phyloP scores from a whole-genome alignment of 306 rosid genomes.

The Biancaea sappan region DNA sequence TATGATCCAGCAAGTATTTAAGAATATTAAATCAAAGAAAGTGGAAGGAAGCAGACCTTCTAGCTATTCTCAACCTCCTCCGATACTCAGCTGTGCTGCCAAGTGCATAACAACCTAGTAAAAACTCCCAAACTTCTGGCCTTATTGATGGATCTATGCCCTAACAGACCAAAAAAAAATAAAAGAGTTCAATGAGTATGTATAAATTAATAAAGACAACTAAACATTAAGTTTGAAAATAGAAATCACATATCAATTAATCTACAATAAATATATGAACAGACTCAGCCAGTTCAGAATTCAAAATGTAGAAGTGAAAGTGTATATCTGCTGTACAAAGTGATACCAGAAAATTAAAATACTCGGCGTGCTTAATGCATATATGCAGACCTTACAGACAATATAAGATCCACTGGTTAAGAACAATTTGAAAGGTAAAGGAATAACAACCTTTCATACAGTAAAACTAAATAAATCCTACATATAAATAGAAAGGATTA shows the following conservation, averaged over 20 bases:
- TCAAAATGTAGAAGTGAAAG: background rate
- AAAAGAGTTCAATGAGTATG: conserved; percentile 27
- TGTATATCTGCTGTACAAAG: too few relatives aligned
- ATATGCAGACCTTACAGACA: background rate
- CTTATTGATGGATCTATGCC: conserved; percentile 92
- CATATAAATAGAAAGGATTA: background rate
- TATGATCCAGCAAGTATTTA: conserved; percentile 31
- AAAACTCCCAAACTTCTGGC: conserved; percentile 90
- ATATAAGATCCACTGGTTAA: background rate
- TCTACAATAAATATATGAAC: conserved; percentile 2
- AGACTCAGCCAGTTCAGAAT: background rate
- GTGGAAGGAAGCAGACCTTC: conserved; percentile 60
- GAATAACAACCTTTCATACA: background rate
- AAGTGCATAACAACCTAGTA: conserved; percentile 85
- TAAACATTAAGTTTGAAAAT: conserved; percentile 7
- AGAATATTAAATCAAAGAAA: conserved; percentile 31
- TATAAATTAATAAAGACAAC: conserved; percentile 13
- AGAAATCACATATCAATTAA: conserved; percentile 3
- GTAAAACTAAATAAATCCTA: background rate
- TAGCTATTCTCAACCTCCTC: conserved; percentile 66
- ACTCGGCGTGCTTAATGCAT: too few relatives aligned
- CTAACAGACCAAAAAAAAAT: conserved; percentile 47
- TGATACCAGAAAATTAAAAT: too few relatives aligned
- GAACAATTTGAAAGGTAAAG: background rate
- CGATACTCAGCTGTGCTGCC: conserved; percentile 77